These are phyloP conservation scores for Saitozyma podzolica DNA, from an alignment of 768 basidiomycete genomes.

Conservation along the genomic window DNA sequence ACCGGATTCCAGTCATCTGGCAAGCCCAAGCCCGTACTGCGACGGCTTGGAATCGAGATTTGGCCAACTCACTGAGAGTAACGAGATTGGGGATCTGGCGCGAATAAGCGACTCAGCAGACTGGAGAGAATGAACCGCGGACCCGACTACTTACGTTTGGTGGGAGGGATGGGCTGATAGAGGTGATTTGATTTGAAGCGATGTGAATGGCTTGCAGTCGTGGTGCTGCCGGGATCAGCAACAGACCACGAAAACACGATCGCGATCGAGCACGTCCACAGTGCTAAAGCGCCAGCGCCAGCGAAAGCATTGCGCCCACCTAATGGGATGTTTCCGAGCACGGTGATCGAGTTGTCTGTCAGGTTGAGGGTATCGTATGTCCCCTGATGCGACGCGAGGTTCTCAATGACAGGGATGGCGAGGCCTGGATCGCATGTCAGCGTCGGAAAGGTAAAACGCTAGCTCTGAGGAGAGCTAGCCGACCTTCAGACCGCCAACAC, in stretches of 20 bases:
- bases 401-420: slow-evolving; percentile 51
- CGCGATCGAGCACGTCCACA: not conserved
- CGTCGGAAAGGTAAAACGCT: no score
- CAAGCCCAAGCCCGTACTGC: slow-evolving; percentile 32
- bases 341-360: slow-evolving; percentile 51
- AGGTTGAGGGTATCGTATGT: slow-evolving; percentile 52
- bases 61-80: slow-evolving; percentile 47
- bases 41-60: slow-evolving; percentile 51
- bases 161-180: slow-evolving; percentile 46
- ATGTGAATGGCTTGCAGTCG: slow-evolving; percentile 47
- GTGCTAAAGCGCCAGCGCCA: not conserved
- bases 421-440: slow-evolving; percentile 28
- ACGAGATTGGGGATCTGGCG: slow-evolving; percentile 51
- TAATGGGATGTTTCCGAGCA: slow-evolving; percentile 49
- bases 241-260: not conserved
- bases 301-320: slow-evolving; percentile 28
- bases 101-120: slow-evolving; percentile 13
- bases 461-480: not conserved
- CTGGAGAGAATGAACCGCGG: not conserved
- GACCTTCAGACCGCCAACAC: slow-evolving; percentile 12
- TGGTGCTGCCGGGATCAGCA: slow-evolving; percentile 29
- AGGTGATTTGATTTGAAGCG: slow-evolving; percentile 48
- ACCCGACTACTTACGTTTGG: slow-evolving; percentile 31
- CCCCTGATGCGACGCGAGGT: slow-evolving; percentile 52
- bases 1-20: not conserved